Evolutionary conservation across 2,329 filamentous ascomycete genomes (phyloP), one percentile per base, ranked within the genome.

Genomic region (Trichoderma harzianum): DNA sequence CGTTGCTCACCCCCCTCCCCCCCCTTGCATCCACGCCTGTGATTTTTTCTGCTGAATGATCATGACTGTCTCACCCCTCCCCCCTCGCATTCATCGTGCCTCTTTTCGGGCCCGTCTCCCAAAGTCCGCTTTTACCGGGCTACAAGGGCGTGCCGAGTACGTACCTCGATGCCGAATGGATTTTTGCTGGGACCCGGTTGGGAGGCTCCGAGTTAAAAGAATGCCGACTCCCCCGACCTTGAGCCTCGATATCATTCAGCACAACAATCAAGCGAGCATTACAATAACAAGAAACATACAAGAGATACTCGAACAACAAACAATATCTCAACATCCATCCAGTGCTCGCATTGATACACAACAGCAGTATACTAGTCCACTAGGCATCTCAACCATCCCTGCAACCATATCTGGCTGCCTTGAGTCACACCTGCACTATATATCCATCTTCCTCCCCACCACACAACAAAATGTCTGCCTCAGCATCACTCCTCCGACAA

Each of bases 391-490:
- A 60, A 63, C 60, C n/a, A 76, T 74, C 78, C 79, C 78, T 77
- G 76, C 77, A 73, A 72, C 34, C 32, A 39, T n/a, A 53, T 64
- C 39, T 72, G 74, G 70, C 75, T 71, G 75, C 75, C 76, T 75
- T 78, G 76, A 78, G 70, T 78, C 75, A 78, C 73, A 73, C 66
- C 21, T 28, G 14, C 39, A 69, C 28, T 62, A 61, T 69, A 69
- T 69, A 62, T 61, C 32, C 28, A 62, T 61, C 66, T 51, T 32
- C 26, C 55, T 69, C 39, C 30, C 12, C 57, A 61, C 21, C 66
- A 61, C 36, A 69, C 47, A 72, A 73, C 76, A 79, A 70, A 63
- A 81, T 81, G 79, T 78, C 79, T 72, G 74, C 79, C 67, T 73
- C 77, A 71, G 73, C 76, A 75, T 76, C 79, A 74, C 78, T 80